Conservation (phyloP, 2,329 filamentous ascomycete genomes). For the Scytalidium lignicola region DNA sequence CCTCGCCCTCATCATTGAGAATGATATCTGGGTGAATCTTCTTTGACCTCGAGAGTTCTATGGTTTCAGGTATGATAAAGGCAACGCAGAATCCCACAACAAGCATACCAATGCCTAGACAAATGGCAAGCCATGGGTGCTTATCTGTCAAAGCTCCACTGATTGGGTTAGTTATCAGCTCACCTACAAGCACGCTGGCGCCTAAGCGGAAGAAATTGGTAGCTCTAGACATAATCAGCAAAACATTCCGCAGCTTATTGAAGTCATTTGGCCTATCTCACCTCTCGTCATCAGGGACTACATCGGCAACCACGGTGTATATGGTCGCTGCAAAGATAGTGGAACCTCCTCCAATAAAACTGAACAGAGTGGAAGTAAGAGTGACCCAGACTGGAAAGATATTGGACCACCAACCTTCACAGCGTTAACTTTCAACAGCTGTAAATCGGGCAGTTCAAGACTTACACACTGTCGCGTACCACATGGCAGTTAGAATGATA, state of each 20-base stretch:
- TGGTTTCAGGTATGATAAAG: constrained; percentile 18
- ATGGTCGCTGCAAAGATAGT: constrained; percentile 24
- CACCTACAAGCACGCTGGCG: constrained; percentile 22
- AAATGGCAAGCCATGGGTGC: constrained; percentile 9
- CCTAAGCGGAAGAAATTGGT: constrained; percentile 25
- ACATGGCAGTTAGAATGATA: constrained; percentile 2
- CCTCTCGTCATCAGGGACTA: constrained; percentile 27
- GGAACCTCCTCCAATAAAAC: constrained; percentile 29
- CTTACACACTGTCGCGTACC: neutral
- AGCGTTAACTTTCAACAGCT: neutral
- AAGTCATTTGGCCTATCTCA: neutral
- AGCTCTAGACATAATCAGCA: constrained; percentile 19
- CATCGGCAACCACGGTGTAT: constrained; percentile 30
- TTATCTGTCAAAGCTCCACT: constrained; percentile 29
- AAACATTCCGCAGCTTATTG: too few relatives aligned
- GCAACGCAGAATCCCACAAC: constrained; percentile 6
- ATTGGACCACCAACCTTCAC: constrained; percentile 4
- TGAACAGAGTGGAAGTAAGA: constrained; percentile 23
- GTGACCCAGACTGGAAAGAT: constrained; percentile 20
- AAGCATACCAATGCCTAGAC: constrained; percentile 6
- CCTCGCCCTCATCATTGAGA: neutral
- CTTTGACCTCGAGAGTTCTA: neutral
- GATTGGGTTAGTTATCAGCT: constrained; percentile 28
- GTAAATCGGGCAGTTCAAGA: neutral
- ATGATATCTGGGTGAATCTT: constrained; percentile 6